Conservation (phyloP, 2,329 filamentous ascomycete genomes). For the Trichoderma koningii region DNA sequence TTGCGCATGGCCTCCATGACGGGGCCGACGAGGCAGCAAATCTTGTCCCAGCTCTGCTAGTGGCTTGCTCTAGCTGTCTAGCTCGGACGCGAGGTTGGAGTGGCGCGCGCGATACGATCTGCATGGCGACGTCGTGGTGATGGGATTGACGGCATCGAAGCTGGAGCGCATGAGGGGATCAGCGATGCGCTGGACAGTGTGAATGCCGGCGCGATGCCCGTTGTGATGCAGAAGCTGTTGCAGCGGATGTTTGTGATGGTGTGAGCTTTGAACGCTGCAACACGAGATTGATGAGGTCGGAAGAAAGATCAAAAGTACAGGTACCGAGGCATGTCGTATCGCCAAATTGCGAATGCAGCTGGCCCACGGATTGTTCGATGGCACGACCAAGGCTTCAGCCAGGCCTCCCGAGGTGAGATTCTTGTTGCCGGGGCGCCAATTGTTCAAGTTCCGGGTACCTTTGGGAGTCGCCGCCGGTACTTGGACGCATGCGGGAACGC, state of each 20-base stretch:
- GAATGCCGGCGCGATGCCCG: too few relatives aligned
- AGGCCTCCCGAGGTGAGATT: conserved; percentile 16
- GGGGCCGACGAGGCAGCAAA: neutral
- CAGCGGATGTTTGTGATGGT: neutral
- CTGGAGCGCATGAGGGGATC: neutral
- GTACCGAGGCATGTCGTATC: neutral
- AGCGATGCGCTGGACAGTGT: neutral
- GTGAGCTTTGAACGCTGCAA: neutral
- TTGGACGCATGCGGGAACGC: conserved; percentile 22
- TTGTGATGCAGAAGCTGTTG: neutral
- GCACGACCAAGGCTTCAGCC: neutral
- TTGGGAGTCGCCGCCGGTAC: neutral
- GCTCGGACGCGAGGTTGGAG: neutral
- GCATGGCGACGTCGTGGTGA: conserved; percentile 19
- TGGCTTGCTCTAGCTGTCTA: neutral
- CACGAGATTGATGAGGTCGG: neutral
- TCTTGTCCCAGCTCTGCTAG: conserved; percentile 5
- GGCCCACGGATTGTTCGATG: conserved; percentile 20
- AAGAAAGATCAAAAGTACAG: neutral
- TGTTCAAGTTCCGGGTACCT: neutral
- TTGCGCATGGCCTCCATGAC: conserved; percentile 6
- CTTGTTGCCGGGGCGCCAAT: neutral
- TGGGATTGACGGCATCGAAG: conserved; percentile 6
- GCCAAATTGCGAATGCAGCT: conserved; percentile 1
- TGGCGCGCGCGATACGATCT: conserved; percentile 24